Evolutionary conservation across 208 protist genomes (phyloP), one percentile per base, ranked within the genome.

Genomic region (Porcisia deanei): DNA sequence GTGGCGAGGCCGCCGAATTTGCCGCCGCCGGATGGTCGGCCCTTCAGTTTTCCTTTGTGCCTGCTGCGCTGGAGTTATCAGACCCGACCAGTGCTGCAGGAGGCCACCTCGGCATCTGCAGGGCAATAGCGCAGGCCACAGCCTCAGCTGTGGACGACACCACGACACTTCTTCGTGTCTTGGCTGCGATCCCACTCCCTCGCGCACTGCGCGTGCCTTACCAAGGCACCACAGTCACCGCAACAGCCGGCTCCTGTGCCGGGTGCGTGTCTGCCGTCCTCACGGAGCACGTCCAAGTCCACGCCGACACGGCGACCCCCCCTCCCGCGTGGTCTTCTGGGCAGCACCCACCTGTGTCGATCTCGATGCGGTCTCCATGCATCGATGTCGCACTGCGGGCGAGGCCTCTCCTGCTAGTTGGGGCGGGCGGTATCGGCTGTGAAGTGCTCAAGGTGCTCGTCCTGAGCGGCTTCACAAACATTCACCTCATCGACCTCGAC

Each of bases 401-500:
- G 49, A 79, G 58, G 25, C 88, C 88, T 0, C 30, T 99, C 3
- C 87, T 99, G 0, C 92, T 99, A 0, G 97, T 99, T 9, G 99
- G 99, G 7, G 98, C 98, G 0, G 99, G 99, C 25, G 99, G 99
- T 20, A 99, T 99, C 77, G 99, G 99, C 41, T 99, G 99, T 85
- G 99, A 99, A 85, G 82, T 99, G 71, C 88, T 99, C 12, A 99
- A 99, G 88, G 98, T 99, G 72, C 84, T 99, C 0, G 96, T 99
- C 7, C 81, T 99, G 22, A 81, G 84, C 45, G 99, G 98, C 22
- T 99, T 99, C 83, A 71, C 71, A 22, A 52, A 98, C 77, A 95
- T 99, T 30, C 91, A 98, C 61, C 83, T 99, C 25, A 90, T 99
- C 85, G 99, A 99, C 83, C 87, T 99, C 39, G 99, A 99, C 86